Conservation (phyloP, 2,329 filamentous ascomycete species). For the Elsinoe batatas region DNA sequence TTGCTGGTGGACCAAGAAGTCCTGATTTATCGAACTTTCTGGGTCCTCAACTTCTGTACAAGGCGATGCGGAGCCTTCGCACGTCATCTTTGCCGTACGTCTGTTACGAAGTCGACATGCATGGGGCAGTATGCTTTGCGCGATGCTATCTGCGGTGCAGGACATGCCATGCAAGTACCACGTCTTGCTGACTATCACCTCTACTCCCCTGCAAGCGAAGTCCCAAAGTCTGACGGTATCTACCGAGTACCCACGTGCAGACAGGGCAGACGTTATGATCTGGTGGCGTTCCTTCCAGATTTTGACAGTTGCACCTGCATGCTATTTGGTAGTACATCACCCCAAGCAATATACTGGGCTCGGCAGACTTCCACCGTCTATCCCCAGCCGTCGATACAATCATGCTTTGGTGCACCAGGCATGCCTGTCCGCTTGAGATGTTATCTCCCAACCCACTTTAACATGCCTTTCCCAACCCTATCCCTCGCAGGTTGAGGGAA, state of each 20-base stretch:
- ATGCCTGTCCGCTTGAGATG: neutral
- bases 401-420: neutral
- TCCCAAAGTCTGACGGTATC: neutral
- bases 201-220: neutral
- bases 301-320: constrained; percentile 3
- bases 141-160: neutral
- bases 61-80: neutral
- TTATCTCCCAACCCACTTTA: neutral
- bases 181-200: neutral
- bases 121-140: neutral
- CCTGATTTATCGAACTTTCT: no score
- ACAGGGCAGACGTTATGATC: neutral
- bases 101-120: neutral
- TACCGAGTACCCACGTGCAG: neutral
- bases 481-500: neutral
- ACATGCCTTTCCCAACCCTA: neutral
- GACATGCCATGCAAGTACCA: neutral
- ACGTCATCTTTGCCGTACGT: neutral
- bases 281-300: neutral
- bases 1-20: neutral
- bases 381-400: neutral
- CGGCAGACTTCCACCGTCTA: neutral
- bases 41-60: no score
- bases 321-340: neutral
- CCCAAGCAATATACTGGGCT: constrained; percentile 5